Evolutionary conservation across 108 stramenopile genomes (phyloP).

Genomic region (Pinguiococcus pyrenoidosus): DNA sequence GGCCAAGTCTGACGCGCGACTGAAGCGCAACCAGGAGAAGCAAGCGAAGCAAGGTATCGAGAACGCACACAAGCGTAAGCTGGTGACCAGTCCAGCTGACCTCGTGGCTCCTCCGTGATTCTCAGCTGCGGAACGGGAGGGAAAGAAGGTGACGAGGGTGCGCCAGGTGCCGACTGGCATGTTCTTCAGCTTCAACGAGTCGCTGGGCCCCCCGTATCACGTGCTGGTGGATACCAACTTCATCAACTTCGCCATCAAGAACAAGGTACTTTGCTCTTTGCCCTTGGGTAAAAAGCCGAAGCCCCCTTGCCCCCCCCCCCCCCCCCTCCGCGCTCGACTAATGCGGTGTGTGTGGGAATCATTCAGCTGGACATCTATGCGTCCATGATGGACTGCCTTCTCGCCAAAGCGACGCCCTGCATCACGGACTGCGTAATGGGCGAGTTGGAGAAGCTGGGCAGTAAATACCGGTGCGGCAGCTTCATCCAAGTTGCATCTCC

Average conservation of each 20-base stretch:
- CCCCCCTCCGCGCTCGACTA: too few species aligned
- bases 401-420: slow-evolving; percentile 89
- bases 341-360: too few species aligned
- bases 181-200: slow-evolving; percentile 93
- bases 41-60: slow-evolving; percentile 41
- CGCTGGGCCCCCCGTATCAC: slow-evolving; percentile 94
- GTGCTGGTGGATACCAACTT: slow-evolving; percentile 97
- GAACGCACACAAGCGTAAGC: slow-evolving; percentile 4
- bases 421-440: slow-evolving; percentile 97
- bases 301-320: too few species aligned
- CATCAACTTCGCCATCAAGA: slow-evolving; percentile 87
- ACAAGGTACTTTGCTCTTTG: not conserved
- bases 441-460: slow-evolving; percentile 92
- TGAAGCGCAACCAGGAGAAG: slow-evolving; percentile 54
- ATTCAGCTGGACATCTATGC: slow-evolving; percentile 94
- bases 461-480: too few species aligned
- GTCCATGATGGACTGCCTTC: slow-evolving; percentile 97
- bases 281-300: too few species aligned
- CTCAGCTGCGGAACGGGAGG: slow-evolving; percentile 12
- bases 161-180: slow-evolving; percentile 72
- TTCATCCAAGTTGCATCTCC: too few species aligned
- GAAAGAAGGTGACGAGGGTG: slow-evolving; percentile 55
- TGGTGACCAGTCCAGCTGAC: too few species aligned
- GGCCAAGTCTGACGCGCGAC: slow-evolving; percentile 67
- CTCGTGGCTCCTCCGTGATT: too few species aligned